Evolutionary conservation across 257 asterid genomes (phyloP).

Genomic region (Nemophila menziesii): DNA sequence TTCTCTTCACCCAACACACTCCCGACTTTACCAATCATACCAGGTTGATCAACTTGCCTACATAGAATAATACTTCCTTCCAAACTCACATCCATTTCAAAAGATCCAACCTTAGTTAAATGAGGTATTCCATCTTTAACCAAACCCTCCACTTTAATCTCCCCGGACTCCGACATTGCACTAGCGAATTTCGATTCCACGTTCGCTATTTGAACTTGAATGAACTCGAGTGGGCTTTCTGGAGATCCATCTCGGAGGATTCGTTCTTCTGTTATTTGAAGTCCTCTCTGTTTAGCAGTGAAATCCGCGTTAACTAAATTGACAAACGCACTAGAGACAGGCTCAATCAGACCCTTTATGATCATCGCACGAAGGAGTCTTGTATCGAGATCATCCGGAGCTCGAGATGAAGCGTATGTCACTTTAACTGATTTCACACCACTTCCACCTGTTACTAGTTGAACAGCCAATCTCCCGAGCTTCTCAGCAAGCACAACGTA

Average conservation of each 20-base stretch:
- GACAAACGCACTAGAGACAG: slow-evolving; percentile 64
- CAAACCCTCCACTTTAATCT: slow-evolving; percentile 67
- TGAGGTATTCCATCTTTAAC: slow-evolving; percentile 89
- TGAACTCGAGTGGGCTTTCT: slow-evolving; percentile 63
- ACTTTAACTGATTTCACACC: slow-evolving; percentile 72
- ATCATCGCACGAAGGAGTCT: slow-evolving; percentile 91
- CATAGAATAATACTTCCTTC: slow-evolving; percentile 88
- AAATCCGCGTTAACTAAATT: slow-evolving; percentile 87
- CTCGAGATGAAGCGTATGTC: slow-evolving; percentile 74
- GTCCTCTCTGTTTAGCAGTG: slow-evolving; percentile 84
- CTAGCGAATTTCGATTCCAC: slow-evolving; percentile 84
- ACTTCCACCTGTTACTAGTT: slow-evolving; percentile 75
- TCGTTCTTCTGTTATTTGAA: slow-evolving; percentile 67
- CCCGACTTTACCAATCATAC: slow-evolving; percentile 91
- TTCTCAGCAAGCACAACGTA: slow-evolving; percentile 78
- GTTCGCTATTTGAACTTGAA: slow-evolving; percentile 71
- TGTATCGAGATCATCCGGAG: slow-evolving; percentile 89
- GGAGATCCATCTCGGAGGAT: slow-evolving; percentile 70
- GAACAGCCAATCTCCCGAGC: slow-evolving; percentile 95
- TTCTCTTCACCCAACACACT: slow-evolving; percentile 75
- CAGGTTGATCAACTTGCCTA: slow-evolving; percentile 95
- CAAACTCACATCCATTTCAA: slow-evolving; percentile 86
- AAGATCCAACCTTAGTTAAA: slow-evolving; percentile 75
- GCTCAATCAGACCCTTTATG: slow-evolving; percentile 87
- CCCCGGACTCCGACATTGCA: slow-evolving; percentile 78